Evolutionary conservation across 306 rosid genomes (phyloP).

Genomic region (Cicer bijugum): DNA sequence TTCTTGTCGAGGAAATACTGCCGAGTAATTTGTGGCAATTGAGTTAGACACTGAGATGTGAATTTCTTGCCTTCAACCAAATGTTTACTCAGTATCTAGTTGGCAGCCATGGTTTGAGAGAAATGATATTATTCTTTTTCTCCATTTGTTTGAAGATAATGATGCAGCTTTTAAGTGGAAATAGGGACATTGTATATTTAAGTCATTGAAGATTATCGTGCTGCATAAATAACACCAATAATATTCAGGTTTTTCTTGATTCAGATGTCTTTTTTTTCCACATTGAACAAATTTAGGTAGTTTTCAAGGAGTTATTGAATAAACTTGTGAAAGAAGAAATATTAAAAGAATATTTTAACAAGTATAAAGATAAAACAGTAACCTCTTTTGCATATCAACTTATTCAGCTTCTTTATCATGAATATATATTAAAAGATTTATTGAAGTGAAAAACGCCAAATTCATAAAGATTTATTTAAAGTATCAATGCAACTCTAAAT

Average conservation of each 20-base stretch:
- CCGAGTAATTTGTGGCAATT: conserved; percentile 34
- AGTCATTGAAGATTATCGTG: conserved; percentile 43
- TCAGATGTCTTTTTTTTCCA: neutral
- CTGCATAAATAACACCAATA: conserved; percentile 49
- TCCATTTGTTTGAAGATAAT: conserved; percentile 48
- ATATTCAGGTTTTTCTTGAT: conserved; percentile 41
- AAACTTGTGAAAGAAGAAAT: neutral
- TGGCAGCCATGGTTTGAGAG: conserved; percentile 43
- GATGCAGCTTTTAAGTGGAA: conserved; percentile 49
- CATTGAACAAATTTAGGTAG: conserved; percentile 22
- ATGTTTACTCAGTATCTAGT: conserved; percentile 43
- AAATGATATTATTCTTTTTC: conserved; percentile 49
- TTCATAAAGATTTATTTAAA: neutral
- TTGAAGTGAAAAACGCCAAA: neutral
- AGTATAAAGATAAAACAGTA: neutral
- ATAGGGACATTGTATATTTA: conserved; percentile 46
- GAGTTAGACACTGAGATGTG: conserved; percentile 42
- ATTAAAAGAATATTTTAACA: neutral
- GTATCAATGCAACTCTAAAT: too few relatives aligned
- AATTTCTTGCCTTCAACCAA: conserved; percentile 31
- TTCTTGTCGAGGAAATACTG: conserved; percentile 47
- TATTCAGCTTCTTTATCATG: neutral
- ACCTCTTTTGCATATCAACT: neutral
- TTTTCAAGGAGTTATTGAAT: neutral
- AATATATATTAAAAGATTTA: neutral